These are phyloP conservation scores for Capsicum pubescens DNA, from an alignment of 257 asterid genomes.

Conservation along the genomic window DNA sequence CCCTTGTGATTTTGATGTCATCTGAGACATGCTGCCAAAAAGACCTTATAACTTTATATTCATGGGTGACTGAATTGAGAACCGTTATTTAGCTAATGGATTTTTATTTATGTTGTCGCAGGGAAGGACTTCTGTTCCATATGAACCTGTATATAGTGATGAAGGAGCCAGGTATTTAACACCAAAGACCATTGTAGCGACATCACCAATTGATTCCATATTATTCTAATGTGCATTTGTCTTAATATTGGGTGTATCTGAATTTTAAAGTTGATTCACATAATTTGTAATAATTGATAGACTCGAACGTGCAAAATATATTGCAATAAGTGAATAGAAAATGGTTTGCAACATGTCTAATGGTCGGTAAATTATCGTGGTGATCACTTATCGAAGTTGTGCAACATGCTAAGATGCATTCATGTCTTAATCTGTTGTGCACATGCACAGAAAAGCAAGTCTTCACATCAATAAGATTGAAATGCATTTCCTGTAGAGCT, in stretches of 20 bases:
- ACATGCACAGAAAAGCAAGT: too few species aligned
- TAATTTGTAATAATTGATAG: too few species aligned
- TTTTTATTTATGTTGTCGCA: conserved; percentile 41
- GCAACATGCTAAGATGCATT: too few species aligned
- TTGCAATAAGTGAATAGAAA: too few species aligned
- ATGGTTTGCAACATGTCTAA: too few species aligned
- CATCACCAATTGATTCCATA: not conserved
- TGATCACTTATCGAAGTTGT: too few species aligned
- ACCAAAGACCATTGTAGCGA: not conserved
- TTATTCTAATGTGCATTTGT: not conserved
- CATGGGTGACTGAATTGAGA: not conserved
- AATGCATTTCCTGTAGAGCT: too few species aligned
- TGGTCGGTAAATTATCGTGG: too few species aligned
- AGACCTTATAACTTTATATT: not conserved
- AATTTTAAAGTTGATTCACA: too few species aligned
- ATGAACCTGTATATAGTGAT: conserved; percentile 88
- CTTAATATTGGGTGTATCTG: not conserved
- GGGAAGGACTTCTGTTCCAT: conserved; percentile 89
- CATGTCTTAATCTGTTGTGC: too few species aligned
- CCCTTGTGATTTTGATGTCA: conserved; percentile 9
- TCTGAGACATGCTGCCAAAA: conserved; percentile 11
- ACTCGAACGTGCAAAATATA: too few species aligned
- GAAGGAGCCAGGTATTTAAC: conserved; percentile 78
- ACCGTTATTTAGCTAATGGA: conserved; percentile 18
- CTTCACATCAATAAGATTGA: too few species aligned